Percentiles rank a stretch among this genome's conserved stretches.
Evolutionary conservation across 1,284 basidiomycete species (phyloP).

Genomic region (Heterobasidion occidentale): DNA sequence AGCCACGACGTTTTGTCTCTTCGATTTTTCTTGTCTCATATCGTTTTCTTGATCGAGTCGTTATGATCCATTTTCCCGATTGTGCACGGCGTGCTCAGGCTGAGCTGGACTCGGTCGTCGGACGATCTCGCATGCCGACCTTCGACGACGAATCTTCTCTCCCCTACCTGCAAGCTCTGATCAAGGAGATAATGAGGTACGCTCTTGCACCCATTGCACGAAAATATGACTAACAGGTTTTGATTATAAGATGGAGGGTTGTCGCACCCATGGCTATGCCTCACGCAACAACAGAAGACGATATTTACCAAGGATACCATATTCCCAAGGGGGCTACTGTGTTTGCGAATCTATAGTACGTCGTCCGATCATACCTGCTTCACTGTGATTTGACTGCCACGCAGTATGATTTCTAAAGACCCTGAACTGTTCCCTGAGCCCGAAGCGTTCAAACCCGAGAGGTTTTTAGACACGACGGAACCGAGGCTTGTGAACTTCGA

Average conservation of each 20-base stretch:
- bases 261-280: conserved; percentile 1
- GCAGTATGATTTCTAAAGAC: conserved; percentile 10
- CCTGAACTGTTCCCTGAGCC: conserved; percentile 8
- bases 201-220: background rate
- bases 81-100: conserved; percentile 9
- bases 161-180: conserved; percentile 13
- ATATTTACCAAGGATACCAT: conserved; percentile 1
- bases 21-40: background rate
- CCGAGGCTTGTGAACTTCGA: conserved; percentile 8
- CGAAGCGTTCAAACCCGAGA: conserved; percentile 8
- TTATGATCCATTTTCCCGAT: conserved; percentile 8
- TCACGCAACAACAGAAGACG: conserved; percentile 4
- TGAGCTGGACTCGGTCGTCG: conserved; percentile 15
- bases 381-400: background rate
- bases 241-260: background rate
- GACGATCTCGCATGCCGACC: conserved; percentile 10
- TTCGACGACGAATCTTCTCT: conserved; percentile 12
- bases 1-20: background rate
- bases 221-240: too few species aligned
- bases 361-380: background rate
- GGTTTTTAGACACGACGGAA: conserved; percentile 7
- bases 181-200: conserved; percentile 13
- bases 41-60: background rate
- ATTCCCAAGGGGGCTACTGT: conserved; percentile 4
- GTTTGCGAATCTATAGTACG: conserved; percentile 1